These are phyloP conservation scores for Jamesozyma rosinii DNA, from an alignment of 805 yeast species.

Conservation along the genomic window DNA sequence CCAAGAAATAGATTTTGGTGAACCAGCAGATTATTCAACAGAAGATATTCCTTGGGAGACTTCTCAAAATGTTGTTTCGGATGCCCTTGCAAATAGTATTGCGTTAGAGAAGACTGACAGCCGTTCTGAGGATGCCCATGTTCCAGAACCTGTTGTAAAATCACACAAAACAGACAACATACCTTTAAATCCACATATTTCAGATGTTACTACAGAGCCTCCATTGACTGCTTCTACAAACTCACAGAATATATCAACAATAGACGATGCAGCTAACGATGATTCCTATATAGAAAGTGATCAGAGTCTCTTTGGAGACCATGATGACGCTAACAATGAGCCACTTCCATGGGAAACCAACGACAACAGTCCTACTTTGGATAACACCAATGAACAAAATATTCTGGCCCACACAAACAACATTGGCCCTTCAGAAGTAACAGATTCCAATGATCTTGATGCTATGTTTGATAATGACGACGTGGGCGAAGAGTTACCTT, in stretches of 20 bases:
- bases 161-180: neutral
- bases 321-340: neutral
- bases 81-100: neutral
- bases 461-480: slow-evolving; percentile 1
- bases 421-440: neutral
- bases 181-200: neutral
- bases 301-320: neutral
- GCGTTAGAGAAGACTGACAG: neutral
- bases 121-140: neutral
- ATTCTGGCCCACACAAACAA: neutral
- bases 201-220: neutral
- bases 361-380: neutral
- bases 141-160: neutral
- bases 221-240: neutral
- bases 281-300: neutral
- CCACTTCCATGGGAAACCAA: slow-evolving; percentile 12
- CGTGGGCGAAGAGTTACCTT: slow-evolving; percentile 6
- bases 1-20: neutral
- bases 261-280: neutral
- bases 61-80: neutral
- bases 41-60: slow-evolving; percentile 17
- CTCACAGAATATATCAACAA: neutral
- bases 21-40: neutral
- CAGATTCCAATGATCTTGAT: neutral
- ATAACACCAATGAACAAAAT: neutral